Base-by-base conservation (phyloP, 1,139 yeast genomes). In the Sporopachydermia cereana region DNA sequence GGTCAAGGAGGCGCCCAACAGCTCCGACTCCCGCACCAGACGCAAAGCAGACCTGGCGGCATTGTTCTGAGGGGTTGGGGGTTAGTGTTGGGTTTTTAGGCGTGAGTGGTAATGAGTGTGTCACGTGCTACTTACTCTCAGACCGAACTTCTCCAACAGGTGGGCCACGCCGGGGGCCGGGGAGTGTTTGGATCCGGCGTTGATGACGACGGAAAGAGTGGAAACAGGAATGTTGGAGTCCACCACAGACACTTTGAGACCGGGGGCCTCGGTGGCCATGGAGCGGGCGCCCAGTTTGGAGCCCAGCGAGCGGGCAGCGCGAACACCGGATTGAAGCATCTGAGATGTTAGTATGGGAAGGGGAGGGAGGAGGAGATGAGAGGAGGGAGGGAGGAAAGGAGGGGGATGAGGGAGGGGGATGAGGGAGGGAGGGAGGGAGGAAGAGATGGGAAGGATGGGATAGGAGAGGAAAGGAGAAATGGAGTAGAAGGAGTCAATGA, bases 21-120 rank as follows among this genome's bases (percentile, higher is more conserved):
- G 77, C 70, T 93, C 99, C 47, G 91, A 71, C 69, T 93, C 98
- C 68, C 98, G 84, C 58, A 89, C 84, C 60, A 89, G 74, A 71
- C 98, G 84, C 62, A 91, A 74, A 27, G 95, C 96, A 30, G 95
- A 83, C 66, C 88, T 86, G 57, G 77, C 64, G 53, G 74, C 73
- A 51, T 96, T 88, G 73, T 84, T 83, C 65, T 84, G 77, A 7
- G 7, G 14, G 7, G 14, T 25, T 25, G n/a, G n/a, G n/a, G n/a
- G n/a, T n/a, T n/a, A n/a, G n/a, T n/a, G n/a, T n/a, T n/a, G n/a
- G n/a, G n/a, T n/a, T n/a, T n/a, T n/a, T n/a, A n/a, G n/a, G n/a
- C n/a, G n/a, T n/a, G n/a, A n/a, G n/a, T n/a, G n/a, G n/a, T n/a
- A n/a, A 36, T 9, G 20, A 36, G n/a, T 14, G n/a, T n/a, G n/a